Evolutionary conservation across 768 basidiomycete genomes (phyloP).

Genomic region (Lactifluus piperatus): DNA sequence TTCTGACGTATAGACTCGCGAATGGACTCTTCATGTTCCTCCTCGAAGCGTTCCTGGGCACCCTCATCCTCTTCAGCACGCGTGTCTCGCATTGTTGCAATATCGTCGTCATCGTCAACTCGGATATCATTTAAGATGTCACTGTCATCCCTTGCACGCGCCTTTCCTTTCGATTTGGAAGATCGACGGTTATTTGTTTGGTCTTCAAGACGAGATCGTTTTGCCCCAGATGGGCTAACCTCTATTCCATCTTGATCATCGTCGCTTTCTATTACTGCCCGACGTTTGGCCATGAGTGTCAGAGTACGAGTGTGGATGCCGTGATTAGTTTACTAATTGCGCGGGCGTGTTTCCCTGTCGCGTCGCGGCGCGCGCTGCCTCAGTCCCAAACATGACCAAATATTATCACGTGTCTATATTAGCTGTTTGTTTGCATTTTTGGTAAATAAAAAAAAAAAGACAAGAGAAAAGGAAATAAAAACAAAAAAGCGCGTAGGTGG

Average conservation of each 20-base stretch:
- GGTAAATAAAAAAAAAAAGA: not conserved
- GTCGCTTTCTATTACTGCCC: conserved; percentile 17
- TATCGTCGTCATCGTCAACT: conserved; percentile 21
- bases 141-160: conserved; percentile 12
- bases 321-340: not conserved
- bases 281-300: conserved; percentile 16
- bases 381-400: not conserved
- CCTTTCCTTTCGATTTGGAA: conserved; percentile 9
- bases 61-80: conserved; percentile 32
- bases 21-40: conserved; percentile 47
- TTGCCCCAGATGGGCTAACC: not conserved
- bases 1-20: conserved; percentile 44
- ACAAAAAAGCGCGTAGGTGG: not conserved
- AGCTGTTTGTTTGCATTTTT: not conserved
- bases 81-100: conserved; percentile 11
- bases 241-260: conserved; percentile 8
- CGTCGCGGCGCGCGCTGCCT: not conserved
- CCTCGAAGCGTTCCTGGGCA: conserved; percentile 60
- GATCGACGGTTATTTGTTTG: not conserved
- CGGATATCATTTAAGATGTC: conserved; percentile 15
- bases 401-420: not conserved
- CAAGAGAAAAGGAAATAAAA: not conserved
- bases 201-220: conserved; percentile 16
- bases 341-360: not conserved
- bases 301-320: not conserved